These are phyloP conservation scores for Neurospora sp. DNA, from an alignment of 495 filamentous ascomycete genomes.

Conservation along the genomic window DNA sequence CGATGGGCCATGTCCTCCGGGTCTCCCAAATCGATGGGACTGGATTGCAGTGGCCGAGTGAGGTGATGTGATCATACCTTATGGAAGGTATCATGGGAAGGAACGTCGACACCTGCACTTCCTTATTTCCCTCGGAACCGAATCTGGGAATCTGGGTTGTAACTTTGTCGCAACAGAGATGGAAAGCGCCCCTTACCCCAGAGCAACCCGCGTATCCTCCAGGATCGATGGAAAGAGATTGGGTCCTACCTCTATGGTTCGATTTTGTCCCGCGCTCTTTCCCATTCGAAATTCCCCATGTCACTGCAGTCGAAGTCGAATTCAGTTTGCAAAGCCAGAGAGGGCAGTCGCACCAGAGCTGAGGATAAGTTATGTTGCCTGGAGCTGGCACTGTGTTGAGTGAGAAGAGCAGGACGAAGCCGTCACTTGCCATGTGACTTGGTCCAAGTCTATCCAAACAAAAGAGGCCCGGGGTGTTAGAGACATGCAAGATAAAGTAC, in stretches of 20 bases:
- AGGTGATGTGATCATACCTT: not conserved
- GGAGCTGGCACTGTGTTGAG: not conserved
- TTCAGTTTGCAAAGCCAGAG: not conserved
- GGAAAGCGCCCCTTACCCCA: not conserved
- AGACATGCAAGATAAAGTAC: not conserved
- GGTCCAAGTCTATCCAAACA: not conserved
- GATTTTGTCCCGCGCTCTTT: not conserved
- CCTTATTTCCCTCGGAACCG: not conserved
- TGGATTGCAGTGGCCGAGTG: not conserved
- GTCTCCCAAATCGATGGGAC: not conserved
- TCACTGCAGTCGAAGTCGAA: not conserved
- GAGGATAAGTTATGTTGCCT: not conserved
- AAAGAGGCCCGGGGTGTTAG: too few species aligned
- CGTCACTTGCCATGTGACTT: not conserved
- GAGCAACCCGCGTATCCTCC: not conserved
- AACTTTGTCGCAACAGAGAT: not conserved
- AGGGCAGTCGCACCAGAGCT: not conserved
- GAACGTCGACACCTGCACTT: not conserved
- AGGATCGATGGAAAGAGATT: not conserved
- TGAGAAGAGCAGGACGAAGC: not conserved
- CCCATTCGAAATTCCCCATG: not conserved
- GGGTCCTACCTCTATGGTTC: not conserved
- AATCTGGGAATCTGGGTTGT: not conserved
- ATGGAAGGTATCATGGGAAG: not conserved
- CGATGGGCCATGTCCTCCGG: not conserved